Base-by-base conservation (phyloP, 177 flowering plant species). In the Telopea speciosissima region DNA sequence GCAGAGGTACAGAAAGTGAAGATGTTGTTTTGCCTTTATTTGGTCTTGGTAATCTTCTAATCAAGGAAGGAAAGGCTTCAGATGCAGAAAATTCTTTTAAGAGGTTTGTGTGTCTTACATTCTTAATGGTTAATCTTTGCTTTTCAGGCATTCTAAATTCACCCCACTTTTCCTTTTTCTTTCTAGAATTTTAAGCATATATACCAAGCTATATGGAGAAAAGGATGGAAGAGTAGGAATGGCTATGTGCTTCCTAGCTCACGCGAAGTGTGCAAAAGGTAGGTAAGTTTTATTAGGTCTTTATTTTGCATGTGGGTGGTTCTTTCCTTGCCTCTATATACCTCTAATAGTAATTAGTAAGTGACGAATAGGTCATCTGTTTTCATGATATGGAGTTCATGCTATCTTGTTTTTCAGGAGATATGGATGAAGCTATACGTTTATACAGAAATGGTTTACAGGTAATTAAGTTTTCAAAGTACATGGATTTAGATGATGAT, bases 151-250 rank as follows among this genome's bases (percentile, higher is more conserved):
- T 63, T 65, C 60, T 75, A 19, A 68, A 64, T 14, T 36, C 40
- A 33, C 63, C 59, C 21, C 19, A 61, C 70, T 36, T 52, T 56
- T 68, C 56, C 63, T 23, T 68, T 23, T 70, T 8, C 65, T 74
- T 19, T 73, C 19, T 72, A 94, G 99, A 78, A 80, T 94, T 70
- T 56, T 87, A 33, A 74, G 77, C 72, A 86, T 90, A 68, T 87
- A 87, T 76, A 73, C 63, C 56, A 86, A 80, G 59, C 63, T 74
- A 72, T 87, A 89, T 79, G 99, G 97, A 68, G 89, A 90, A 68
- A 81, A 79, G 45, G 97, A 94, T 78, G 97, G 95, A 80, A 87
- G 93, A 83, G 90, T 83, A 72, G 97, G 96, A 79, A 78, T 90
- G 79, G 91, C 97, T 67, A 81, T 89, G 92, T 85, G 90, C 76